Evolutionary conservation across 495 filamentous ascomycete species (phyloP).

Genomic region (Podospora fimiseda): DNA sequence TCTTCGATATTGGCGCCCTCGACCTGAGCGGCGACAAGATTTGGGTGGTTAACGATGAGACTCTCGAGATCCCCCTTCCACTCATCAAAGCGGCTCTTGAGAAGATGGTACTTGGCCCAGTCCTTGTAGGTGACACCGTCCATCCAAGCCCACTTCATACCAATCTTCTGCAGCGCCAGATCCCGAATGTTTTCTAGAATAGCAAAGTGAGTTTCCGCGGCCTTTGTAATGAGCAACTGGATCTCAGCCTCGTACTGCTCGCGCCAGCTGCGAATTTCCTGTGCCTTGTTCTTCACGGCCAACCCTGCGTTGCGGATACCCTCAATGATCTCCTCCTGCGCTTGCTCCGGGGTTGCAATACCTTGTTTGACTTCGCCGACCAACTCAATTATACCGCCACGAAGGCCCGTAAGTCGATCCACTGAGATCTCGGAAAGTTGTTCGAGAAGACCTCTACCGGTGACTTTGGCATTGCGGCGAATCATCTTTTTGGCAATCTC

Average conservation of each 20-base stretch:
- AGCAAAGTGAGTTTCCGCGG: slow-evolving; percentile 72
- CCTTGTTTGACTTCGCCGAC: slow-evolving; percentile 47
- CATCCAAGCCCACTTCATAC: slow-evolving; percentile 97
- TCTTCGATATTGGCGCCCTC: slow-evolving; percentile 65
- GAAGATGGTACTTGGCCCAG: slow-evolving; percentile 83
- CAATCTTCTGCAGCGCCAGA: slow-evolving; percentile 87
- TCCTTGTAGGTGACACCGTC: slow-evolving; percentile 93
- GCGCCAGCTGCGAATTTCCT: slow-evolving; percentile 74
- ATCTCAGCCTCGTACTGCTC: slow-evolving; percentile 66
- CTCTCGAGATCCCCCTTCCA: slow-evolving; percentile 76
- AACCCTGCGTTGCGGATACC: slow-evolving; percentile 70
- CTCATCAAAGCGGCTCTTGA: slow-evolving; percentile 76
- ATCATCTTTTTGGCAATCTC: slow-evolving; percentile 54
- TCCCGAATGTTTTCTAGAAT: slow-evolving; percentile 82
- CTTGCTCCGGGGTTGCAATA: slow-evolving; percentile 42
- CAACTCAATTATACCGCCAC: slow-evolving; percentile 56
- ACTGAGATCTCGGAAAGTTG: slow-evolving; percentile 62
- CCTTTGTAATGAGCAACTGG: slow-evolving; percentile 59
- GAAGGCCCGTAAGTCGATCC: slow-evolving; percentile 57
- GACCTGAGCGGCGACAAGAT: slow-evolving; percentile 60
- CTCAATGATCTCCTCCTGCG: slow-evolving; percentile 54
- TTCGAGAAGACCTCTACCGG: slow-evolving; percentile 60
- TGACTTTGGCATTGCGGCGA: slow-evolving; percentile 36
- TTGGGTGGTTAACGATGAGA: slow-evolving; percentile 64
- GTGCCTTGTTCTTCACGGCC: slow-evolving; percentile 71